phyloP scores from a whole-genome alignment of 768 basidiomycete species.

The Suillus variegatus region DNA sequence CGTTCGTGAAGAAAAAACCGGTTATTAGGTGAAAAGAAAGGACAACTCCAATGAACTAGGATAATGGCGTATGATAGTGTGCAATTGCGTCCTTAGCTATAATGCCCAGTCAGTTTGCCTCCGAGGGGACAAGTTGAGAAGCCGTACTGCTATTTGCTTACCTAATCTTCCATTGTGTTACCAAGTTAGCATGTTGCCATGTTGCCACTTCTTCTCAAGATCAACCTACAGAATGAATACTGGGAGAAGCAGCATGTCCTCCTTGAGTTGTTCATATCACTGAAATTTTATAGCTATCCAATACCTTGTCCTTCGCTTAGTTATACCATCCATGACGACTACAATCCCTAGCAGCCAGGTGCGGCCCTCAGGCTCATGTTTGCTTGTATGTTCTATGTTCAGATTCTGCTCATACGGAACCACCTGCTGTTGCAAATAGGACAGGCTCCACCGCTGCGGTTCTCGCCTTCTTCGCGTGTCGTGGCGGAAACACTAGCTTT shows the following conservation, averaged over 20 bases:
- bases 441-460: neutral
- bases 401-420: neutral
- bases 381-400: neutral
- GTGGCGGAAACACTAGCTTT: neutral
- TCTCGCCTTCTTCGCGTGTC: neutral
- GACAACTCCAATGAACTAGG: constrained; percentile 7
- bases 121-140: neutral
- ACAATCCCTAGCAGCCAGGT: no score
- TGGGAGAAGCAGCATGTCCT: neutral
- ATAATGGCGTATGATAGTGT: neutral
- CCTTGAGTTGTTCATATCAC: constrained; percentile 1
- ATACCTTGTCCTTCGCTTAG: neutral
- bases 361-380: neutral
- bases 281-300: neutral
- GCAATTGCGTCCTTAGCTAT: neutral
- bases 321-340: neutral
- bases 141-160: neutral
- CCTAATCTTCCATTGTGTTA: neutral
- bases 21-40: constrained; percentile 27
- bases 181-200: neutral
- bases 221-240: neutral
- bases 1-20: constrained; percentile 23
- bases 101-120: neutral
- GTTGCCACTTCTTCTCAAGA: neutral
- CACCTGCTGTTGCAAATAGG: neutral